These are phyloP conservation scores for Tillandsia leiboldiana DNA, from an alignment of 176 grass and related monocot species.

Conservation along the genomic window DNA sequence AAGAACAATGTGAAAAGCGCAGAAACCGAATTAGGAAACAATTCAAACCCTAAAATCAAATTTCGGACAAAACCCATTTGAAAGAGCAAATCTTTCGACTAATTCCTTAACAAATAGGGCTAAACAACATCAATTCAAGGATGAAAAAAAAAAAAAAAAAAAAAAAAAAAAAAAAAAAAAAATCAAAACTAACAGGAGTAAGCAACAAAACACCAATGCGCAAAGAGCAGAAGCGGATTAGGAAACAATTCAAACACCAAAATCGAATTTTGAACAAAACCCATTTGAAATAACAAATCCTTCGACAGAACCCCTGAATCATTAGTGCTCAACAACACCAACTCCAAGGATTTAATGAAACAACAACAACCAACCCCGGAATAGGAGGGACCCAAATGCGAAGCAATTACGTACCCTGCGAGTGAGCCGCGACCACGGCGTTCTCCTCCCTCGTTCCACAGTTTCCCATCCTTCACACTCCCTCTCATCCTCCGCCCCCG, in stretches of 20 bases:
- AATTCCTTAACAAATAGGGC: neutral
- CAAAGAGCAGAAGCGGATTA: too few relatives aligned
- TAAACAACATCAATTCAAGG: too few relatives aligned
- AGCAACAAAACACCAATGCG: too few relatives aligned
- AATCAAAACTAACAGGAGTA: too few relatives aligned
- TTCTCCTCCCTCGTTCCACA: constrained; percentile 98
- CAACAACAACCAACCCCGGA: neutral
- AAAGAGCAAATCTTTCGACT: neutral
- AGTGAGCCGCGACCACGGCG: constrained; percentile 88
- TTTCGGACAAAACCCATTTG: neutral
- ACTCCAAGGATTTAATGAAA: constrained; percentile 7
- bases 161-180: too few relatives aligned
- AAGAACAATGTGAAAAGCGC: too few relatives aligned
- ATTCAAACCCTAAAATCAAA: constrained; percentile 6
- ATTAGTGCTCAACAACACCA: neutral
- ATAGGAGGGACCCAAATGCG: neutral
- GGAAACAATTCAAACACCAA: neutral
- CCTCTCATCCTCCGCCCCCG: constrained; percentile 46
- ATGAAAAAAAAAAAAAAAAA: too few relatives aligned
- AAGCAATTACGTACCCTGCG: constrained; percentile 51
- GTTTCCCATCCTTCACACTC: constrained; percentile 66
- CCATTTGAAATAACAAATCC: constrained; percentile 9
- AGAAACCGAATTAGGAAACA: too few relatives aligned
- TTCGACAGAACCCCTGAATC: constrained; percentile 8
- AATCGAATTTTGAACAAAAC: constrained; percentile 23